Base-by-base conservation (phyloP, 768 basidiomycete species). In the Termitomyces sp. region DNA sequence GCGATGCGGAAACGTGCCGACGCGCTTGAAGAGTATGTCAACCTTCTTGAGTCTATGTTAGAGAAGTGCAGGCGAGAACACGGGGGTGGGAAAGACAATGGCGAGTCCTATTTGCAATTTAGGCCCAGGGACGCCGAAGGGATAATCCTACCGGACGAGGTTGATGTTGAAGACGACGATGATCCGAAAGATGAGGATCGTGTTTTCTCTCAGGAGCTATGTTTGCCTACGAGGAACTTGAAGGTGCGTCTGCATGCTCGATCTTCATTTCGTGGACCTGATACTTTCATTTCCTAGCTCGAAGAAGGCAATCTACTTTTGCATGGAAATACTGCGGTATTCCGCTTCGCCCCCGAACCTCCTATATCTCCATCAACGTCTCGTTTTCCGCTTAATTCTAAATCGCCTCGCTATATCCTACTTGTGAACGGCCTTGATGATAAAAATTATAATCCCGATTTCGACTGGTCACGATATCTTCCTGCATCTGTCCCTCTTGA, bases 381-480 rank as follows among this genome's bases (percentile, higher is more conserved):
- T 20, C 75, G 79, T 12, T 77, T 80, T 59, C 78, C 76, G 22
- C 68, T 70, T 28, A 71, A 76, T 38, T 71, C 79, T 50, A 71
- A 78, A 11, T 62, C 75, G 9, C 75, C 71, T 16, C 73, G 73
- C 2, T 81, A 82, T 57, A 73, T 78, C 2, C 70, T 83, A 3
- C 68, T 79, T 24, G 73, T 80, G 7, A 77, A 81, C 5, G 78
- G 76, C 7, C 72, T 69, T 11, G 74, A 78, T 40, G 71, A 75
- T 40, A 68, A 65, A 22, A 65, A 76, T 52, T 79, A 76, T 65
- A 77, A 81, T 62, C 81, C 79, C 7, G 71, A 79, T 64, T 79
- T 83, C 40, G 80, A 82, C 53, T 83, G 81, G 81, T 77, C 79
- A 5, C 78, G 81, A 33, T 73, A 81, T 63, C 73, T 83, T 32